Conservation (phyloP, 2,329 filamentous ascomycete species). For the Pyricularia pennisetigena region DNA sequence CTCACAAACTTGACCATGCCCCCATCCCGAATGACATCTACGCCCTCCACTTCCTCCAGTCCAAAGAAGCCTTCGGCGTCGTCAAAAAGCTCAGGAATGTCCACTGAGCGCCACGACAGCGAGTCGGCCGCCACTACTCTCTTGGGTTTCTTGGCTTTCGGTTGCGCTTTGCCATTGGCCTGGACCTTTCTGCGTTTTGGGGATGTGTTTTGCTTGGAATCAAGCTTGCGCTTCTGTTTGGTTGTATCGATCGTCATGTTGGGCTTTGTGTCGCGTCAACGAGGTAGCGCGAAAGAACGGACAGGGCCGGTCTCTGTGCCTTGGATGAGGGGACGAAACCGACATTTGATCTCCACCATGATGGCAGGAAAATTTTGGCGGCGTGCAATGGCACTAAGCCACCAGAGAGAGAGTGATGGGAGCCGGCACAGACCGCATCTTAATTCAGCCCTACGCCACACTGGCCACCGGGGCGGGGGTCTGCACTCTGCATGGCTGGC, state of each 20-base stretch:
- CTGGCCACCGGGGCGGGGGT: background rate
- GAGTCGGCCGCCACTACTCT: conserved; percentile 33
- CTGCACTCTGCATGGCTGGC: background rate
- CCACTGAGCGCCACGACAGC: conserved; percentile 46
- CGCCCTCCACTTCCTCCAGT: conserved; percentile 82
- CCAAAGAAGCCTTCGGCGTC: conserved; percentile 93
- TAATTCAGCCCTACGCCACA: conserved; percentile 17
- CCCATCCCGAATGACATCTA: conserved; percentile 68
- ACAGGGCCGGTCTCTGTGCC: background rate
- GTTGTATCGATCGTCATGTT: conserved; percentile 7
- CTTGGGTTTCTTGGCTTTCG: conserved; percentile 23
- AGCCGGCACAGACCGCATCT: conserved; percentile 18
- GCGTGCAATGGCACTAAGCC: conserved; percentile 1
- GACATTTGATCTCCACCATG: background rate
- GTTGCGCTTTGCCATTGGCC: conserved; percentile 2
- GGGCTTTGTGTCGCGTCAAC: background rate
- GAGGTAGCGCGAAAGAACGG: background rate
- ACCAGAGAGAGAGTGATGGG: background rate
- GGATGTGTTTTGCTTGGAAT: conserved; percentile 5
- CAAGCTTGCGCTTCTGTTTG: conserved; percentile 18
- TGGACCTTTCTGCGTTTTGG: conserved; percentile 17
- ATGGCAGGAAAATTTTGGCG: conserved; percentile 8
- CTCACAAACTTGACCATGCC: conserved; percentile 46
- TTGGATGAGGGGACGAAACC: background rate
- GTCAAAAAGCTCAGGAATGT: conserved; percentile 64